Base-by-base conservation (phyloP, 768 basidiomycete genomes). In the Russula ochroleuca region DNA sequence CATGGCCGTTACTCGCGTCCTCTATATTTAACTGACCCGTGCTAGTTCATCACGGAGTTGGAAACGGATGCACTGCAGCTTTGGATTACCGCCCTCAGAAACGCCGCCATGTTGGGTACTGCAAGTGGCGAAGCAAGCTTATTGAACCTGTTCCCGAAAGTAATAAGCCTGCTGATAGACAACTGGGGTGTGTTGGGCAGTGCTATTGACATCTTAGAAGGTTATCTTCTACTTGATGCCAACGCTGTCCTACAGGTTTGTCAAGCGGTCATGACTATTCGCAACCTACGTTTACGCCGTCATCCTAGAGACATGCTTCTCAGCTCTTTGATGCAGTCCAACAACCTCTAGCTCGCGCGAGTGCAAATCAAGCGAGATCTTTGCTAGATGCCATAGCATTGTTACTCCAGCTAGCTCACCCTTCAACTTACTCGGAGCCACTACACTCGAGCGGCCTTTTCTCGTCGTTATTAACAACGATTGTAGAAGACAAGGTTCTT, bases 361-460 rank as follows among this genome's bases (percentile, higher is more conserved):
- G 80, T 25, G 76, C 81, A 41, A 76, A 81, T 3, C 92, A 92
- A 68, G 76, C 84, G 59, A 85, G 83, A 66, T 81, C 85, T 43
- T 75, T 92, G 71, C 69, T 91, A n/a, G 76, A 80, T 40, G 74
- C 82, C 17, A 68, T 93, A 11, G 79, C 80, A 66, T 71, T 90
- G 17, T 74, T 90, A 51, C 73, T 87, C 45, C 90, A 91, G 72
- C 66, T 86, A 1, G 75, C 86, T 2, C 86, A 88, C 5, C 77
- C 87, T 0, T 69, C 73, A 1, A 66, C 83, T 3, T 95, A 92
- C 90, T 90, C 83, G 0, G 85, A 85, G 69, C 74, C 88, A 3
- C 74, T 95, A 72, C 88, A 94, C 69, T 73, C 75, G 2, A 88
- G 89, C 0, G 88, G 89, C 13, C 80, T 94, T 37, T 93, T 95